Conservation (phyloP, 441 rosid species). For the Viola pubescens region DNA sequence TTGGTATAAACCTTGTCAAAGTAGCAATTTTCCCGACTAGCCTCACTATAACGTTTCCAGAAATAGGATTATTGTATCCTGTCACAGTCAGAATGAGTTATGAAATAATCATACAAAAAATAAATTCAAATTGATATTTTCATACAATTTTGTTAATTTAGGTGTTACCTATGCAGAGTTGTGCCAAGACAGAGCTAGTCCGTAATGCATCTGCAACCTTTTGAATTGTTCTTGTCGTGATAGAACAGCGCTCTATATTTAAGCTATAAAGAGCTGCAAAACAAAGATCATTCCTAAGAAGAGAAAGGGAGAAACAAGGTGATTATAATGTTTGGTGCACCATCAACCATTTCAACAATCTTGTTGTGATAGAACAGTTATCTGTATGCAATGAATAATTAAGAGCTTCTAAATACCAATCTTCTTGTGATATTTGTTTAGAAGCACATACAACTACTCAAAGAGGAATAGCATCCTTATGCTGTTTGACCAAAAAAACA, state of each 20-base stretch:
- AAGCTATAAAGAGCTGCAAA: conserved; percentile 70
- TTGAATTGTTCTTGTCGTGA: conserved; percentile 87
- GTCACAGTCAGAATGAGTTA: conserved; percentile 16
- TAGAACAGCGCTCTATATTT: conserved; percentile 75
- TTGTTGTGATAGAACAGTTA: too few relatives aligned
- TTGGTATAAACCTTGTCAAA: conserved; percentile 48
- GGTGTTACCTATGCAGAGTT: conserved; percentile 69
- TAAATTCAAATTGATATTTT: conserved; percentile 2
- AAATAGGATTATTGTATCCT: conserved; percentile 69
- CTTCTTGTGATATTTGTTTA: too few relatives aligned
- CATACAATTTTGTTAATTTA: conserved; percentile 16
- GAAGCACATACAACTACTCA: too few relatives aligned
- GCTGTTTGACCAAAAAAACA: too few relatives aligned
- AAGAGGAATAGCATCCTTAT: too few relatives aligned
- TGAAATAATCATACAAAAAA: not conserved
- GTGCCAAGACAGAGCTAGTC: conserved; percentile 55
- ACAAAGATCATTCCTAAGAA: conserved; percentile 13
- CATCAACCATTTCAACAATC: too few relatives aligned
- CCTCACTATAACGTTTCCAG: conserved; percentile 55
- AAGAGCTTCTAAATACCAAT: too few relatives aligned
- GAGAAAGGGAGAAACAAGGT: not conserved
- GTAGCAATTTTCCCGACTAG: conserved; percentile 59
- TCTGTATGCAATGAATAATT: too few relatives aligned
- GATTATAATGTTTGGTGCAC: conserved; percentile 5
- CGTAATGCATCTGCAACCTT: conserved; percentile 66